Evolutionary conservation across 371 early-diverging fungal genomes (phyloP), one percentile per base, ranked within the genome.

Genomic region (Nematocida minor): DNA sequence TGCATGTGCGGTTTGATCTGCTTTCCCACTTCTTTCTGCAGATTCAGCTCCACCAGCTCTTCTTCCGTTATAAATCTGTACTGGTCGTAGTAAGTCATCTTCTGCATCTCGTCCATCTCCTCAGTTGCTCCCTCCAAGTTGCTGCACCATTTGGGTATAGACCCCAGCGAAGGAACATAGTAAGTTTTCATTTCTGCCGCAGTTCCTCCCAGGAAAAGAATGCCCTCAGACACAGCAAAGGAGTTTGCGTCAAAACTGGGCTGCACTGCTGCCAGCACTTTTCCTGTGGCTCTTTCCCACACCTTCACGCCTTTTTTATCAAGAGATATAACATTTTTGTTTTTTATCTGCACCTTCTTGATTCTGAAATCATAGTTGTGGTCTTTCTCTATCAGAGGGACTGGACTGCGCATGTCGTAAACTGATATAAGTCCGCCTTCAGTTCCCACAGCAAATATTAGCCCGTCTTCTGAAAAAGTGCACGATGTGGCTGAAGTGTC

Each of bases 311-410:
- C 90, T 82, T 93, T 91, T 54, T 90, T 82, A 84, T 94, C 95
- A 11, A 94, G 88, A 44, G 91, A 91, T 55, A 94, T 87, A 2
- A 95, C 87, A 79, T 90, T 91, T 53, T 88, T 88, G 66, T 89
- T 89, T 67, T 92, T 90, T 88, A 92, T 94, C 55, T 87, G 70
- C 54, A 97, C 82, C 18, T 86, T 87, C 82, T 91, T 93, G 83
- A 96, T 94, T n/a, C 92, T 93, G 80, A 90, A 88, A n/a, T 93
- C 93, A 82, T 94, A 94, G 82, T 91, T 93, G 84, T 95, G 94
- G 85, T 94, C 94, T 84, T 94, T 93, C 81, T 90, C 87, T 40
- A 91, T 82, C 60, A 91, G 86, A 6, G 94, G 94, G 16, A 87
- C 87, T 38, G 88, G 87, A 71, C 90, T 88, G 60, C 98, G 89